These are phyloP conservation scores for Uncinocarpus reesii DNA, from an alignment of 2,329 filamentous ascomycete genomes.

Conservation along the genomic window DNA sequence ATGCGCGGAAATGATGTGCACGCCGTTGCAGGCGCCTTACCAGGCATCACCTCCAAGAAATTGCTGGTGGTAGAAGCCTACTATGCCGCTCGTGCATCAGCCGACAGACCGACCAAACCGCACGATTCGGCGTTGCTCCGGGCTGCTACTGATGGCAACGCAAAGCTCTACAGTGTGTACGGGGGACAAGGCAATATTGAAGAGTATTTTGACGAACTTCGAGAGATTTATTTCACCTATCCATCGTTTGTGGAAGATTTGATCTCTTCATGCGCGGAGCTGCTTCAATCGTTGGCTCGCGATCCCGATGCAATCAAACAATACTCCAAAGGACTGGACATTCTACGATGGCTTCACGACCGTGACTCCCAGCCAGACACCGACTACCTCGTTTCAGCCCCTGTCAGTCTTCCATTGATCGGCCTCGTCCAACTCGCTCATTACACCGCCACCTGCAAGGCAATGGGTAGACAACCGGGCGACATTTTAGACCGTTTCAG, in stretches of 20 bases:
- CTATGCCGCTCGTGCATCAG: constrained; percentile 75
- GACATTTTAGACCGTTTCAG: constrained; percentile 73
- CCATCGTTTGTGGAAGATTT: constrained; percentile 81
- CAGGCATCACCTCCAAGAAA: constrained; percentile 90
- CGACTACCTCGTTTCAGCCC: constrained; percentile 88
- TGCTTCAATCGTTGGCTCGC: constrained; percentile 73
- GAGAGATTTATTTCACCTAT: constrained; percentile 84
- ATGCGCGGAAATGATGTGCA: constrained; percentile 94
- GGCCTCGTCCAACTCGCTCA: constrained; percentile 92
- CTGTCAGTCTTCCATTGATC: constrained; percentile 91
- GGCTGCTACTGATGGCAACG: constrained; percentile 72
- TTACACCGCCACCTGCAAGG: constrained; percentile 88
- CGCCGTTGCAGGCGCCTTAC: constrained; percentile 70
- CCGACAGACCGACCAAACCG: constrained; percentile 74
- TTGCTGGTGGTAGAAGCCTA: constrained; percentile 80
- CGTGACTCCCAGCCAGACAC: constrained; percentile 82
- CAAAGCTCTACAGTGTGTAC: constrained; percentile 85
- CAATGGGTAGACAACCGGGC: constrained; percentile 79
- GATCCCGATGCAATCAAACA: constrained; percentile 86
- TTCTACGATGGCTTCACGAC: constrained; percentile 86
- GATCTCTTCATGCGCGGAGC: constrained; percentile 67
- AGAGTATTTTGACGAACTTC: constrained; percentile 96
- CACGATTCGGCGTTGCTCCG: constrained; percentile 90
- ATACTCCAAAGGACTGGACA: constrained; percentile 91
- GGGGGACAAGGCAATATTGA: constrained; percentile 98